Conservation (phyloP, 805 yeast species). For the Citeromyces matritensis region DNA sequence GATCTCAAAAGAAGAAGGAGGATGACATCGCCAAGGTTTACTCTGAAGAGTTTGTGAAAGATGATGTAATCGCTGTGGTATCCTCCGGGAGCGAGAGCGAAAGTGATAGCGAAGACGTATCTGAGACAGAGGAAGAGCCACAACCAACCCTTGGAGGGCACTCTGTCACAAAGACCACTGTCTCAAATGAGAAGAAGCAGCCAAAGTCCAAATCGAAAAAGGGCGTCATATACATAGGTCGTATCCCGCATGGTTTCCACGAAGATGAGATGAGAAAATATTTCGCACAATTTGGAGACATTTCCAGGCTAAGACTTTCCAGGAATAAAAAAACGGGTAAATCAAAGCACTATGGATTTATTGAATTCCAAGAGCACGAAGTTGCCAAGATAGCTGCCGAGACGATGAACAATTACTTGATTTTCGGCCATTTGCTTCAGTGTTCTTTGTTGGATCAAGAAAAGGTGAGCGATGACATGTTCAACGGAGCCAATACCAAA, state of each 20-base stretch:
- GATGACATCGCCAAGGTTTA: not conserved
- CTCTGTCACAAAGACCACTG: slow-evolving; percentile 10
- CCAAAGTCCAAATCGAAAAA: slow-evolving; percentile 14
- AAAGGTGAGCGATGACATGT: slow-evolving; percentile 39
- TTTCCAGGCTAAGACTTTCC: slow-evolving; percentile 64
- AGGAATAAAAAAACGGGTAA: slow-evolving; percentile 85
- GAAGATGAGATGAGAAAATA: slow-evolving; percentile 69
- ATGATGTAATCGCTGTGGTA: too few relatives aligned
- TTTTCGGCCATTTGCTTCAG: slow-evolving; percentile 77
- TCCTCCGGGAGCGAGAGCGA: slow-evolving; percentile 1
- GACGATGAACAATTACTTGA: slow-evolving; percentile 87
- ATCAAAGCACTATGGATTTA: slow-evolving; percentile 82
- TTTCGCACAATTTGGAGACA: slow-evolving; percentile 83
- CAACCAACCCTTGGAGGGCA: too few relatives aligned
- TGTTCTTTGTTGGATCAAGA: slow-evolving; percentile 38
- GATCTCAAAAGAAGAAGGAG: not conserved
- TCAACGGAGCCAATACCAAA: slow-evolving; percentile 37
- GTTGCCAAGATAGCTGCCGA: slow-evolving; percentile 87
- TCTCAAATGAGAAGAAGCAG: slow-evolving; percentile 8
- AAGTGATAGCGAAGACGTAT: not conserved
- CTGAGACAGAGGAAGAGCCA: too few relatives aligned
- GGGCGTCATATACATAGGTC: slow-evolving; percentile 78
- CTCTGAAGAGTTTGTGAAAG: not conserved
- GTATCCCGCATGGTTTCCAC: slow-evolving; percentile 86
- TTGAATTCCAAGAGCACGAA: slow-evolving; percentile 61